Base-by-base conservation (phyloP, 164 flowering plant genomes). In the Saururus chinensis region DNA sequence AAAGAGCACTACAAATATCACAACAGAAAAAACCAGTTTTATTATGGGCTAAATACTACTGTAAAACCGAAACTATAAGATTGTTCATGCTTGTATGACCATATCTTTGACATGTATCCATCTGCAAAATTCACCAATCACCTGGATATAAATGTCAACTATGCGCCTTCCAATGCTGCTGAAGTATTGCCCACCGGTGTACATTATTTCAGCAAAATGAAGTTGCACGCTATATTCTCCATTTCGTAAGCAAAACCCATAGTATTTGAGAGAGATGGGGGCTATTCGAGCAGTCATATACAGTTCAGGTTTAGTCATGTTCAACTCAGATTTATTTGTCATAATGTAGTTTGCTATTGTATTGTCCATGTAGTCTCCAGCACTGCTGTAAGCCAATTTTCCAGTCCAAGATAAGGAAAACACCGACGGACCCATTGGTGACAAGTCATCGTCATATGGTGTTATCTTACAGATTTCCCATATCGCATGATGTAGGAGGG, bases 121-220 rank as follows among this genome's bases (percentile, higher is more conserved):
- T n/a, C n/a, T n/a, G n/a, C n/a, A 21, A 51, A 35, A 26, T 26
- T 14, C 16, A 51, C 53, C 57, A 61, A 21, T 56, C 58, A 85
- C 95, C 86, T 87, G 95, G 70, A 87, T 76, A 60, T 75, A 83
- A 21, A 87, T 68, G 66, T 87, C 86, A 71, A 87, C 85, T 26
- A 85, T 45, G 24, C 95, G 87, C 70, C 79, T 77, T 9, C 95
- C 95, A 23, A 87, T 74, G 71, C 87, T 82, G 35, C 52, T 62
- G 66, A 62, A 85, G n/a, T 76, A 75, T 14, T 69, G 57, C 68
- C 73, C 79, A 71, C 67, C 49, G 8, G 82, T 76, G 61, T 83
- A 87, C 53, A 60, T 60, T 52, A 78, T 85, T 66, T 87, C 95
- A 0, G 91, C 83, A 70, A 87, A 87, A 51, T 85, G 84, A 12